Base-by-base conservation (phyloP, 2,329 filamentous ascomycete species). In the Fusarium lyarnte region DNA sequence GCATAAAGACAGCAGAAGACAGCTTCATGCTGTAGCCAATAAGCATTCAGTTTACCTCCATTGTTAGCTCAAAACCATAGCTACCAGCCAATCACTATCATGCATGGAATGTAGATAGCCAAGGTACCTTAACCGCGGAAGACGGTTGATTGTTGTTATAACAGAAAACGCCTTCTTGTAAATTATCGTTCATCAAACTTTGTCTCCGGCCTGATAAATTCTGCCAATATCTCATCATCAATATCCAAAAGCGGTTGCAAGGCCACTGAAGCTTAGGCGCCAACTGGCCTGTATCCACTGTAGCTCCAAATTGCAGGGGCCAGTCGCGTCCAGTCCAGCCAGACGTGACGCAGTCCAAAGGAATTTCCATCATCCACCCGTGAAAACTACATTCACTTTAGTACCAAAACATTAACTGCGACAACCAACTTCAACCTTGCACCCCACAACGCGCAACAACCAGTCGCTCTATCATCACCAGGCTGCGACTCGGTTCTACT, bases 341-440 rank as follows among this genome's bases (percentile, higher is more conserved):
- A 33, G 81, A 82, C 81, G 81, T 83, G 82, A 81, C 79, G 78
- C 76, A 74, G 75, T 70, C 74, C 66, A 65, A 72, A 74, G 73
- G 74, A 75, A 77, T 77, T 78, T 78, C 72, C 55, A 68, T 71
- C 67, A 61, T 65, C 73, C 67, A 64, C 63, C 73, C 59, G 75
- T 76, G 70, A 76, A 77, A 77, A 76, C 73, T 57, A 58, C 60
- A 59, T 59, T 68, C 65, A 67, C 57, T 42, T 52, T 53, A 43
- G 45, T 43, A 69, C 53, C 66, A 69, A 73, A 71, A 69, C 72
- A 74, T 61, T 51, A 51, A 68, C 63, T 63, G 53, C 43, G 41
- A 39, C 53, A 69, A 58, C 54, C 43, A 47, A 69, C 47, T 58
- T 53, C 51, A 62, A 57, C 46, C 21, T 72, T 42, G 45, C 66